Conservation (phyloP, 2,329 filamentous ascomycete genomes). For the Aureobasidium sp. region DNA sequence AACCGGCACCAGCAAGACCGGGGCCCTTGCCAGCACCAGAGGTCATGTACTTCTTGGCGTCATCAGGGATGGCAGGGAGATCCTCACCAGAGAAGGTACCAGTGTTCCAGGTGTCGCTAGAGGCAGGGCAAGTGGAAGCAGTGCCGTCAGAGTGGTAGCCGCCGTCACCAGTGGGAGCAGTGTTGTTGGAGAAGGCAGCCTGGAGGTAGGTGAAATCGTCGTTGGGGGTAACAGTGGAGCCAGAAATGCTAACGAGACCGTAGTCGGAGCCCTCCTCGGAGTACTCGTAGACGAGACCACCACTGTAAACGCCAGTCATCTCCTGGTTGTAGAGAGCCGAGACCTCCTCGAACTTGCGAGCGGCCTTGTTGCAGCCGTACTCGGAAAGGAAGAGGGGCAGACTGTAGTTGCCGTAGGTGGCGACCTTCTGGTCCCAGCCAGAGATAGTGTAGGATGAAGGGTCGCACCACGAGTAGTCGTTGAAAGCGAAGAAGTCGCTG, state of each 20-base stretch:
- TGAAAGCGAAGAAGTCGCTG: slow-evolving; percentile 83
- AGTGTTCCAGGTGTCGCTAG: slow-evolving; percentile 50
- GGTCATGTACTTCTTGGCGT: slow-evolving; percentile 48
- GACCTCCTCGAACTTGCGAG: slow-evolving; percentile 74
- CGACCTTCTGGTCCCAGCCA: slow-evolving; percentile 82
- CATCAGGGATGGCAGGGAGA: slow-evolving; percentile 51
- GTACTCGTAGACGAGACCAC: slow-evolving; percentile 95
- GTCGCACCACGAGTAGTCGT: slow-evolving; percentile 83
- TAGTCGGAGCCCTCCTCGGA: slow-evolving; percentile 69
- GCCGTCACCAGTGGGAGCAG: slow-evolving; percentile 47
- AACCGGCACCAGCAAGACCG: slow-evolving; percentile 48
- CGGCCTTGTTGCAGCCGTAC: slow-evolving; percentile 81
- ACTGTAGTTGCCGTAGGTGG: slow-evolving; percentile 79
- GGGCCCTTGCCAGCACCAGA: slow-evolving; percentile 49
- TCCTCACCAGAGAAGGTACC: slow-evolving; percentile 32
- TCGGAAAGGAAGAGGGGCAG: slow-evolving; percentile 92
- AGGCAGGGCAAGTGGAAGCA: slow-evolving; percentile 45
- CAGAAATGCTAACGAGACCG: slow-evolving; percentile 64
- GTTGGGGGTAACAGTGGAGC: slow-evolving; percentile 45
- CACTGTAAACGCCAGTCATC: slow-evolving; percentile 89
- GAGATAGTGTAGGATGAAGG: slow-evolving; percentile 59
- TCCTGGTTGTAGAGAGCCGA: slow-evolving; percentile 67
- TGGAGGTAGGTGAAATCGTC: slow-evolving; percentile 56
- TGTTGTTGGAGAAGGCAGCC: slow-evolving; percentile 40
- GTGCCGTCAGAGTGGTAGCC: slow-evolving; percentile 49